phyloP scores from a whole-genome alignment of 805 yeast genomes.

The Wickerhamomyces ciferrii region DNA sequence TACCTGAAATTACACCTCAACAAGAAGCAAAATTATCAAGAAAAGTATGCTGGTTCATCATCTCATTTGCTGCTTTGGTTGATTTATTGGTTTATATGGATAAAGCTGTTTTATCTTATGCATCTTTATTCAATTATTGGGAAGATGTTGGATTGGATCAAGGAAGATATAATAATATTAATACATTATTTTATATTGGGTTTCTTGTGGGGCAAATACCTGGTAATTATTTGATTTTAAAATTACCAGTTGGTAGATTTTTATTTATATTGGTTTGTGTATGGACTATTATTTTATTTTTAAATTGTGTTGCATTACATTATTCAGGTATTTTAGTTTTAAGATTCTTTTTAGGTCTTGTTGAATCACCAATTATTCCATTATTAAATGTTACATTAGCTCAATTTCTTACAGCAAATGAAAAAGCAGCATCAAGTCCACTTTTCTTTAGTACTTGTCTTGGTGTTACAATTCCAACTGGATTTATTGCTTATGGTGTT shows the following conservation, averaged over 20 bases:
- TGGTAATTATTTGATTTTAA: constrained; percentile 38
- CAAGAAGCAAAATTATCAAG: constrained; percentile 33
- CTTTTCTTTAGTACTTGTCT: constrained; percentile 46
- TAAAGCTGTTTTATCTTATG: constrained; percentile 45
- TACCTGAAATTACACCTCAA: constrained; percentile 36
- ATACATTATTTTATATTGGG: constrained; percentile 50
- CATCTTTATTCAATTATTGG: constrained; percentile 42
- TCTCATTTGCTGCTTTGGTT: constrained; percentile 33
- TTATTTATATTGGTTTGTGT: constrained; percentile 29
- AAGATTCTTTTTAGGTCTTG: constrained; percentile 47
- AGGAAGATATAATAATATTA: constrained; percentile 40
- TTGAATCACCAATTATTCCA: constrained; percentile 41
- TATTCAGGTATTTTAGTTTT: constrained; percentile 40
- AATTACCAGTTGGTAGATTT: constrained; percentile 34
- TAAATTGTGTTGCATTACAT: constrained; percentile 39
- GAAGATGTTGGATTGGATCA: constrained; percentile 39
- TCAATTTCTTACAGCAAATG: constrained; percentile 42
- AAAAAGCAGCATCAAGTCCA: constrained; percentile 48
- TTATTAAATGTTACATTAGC: constrained; percentile 41
- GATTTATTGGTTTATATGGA: constrained; percentile 43
- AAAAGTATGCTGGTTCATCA: constrained; percentile 31
- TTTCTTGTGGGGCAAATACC: constrained; percentile 40
- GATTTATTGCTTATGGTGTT: constrained; percentile 40
- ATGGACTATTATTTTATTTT: constrained; percentile 44
- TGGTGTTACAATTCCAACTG: constrained; percentile 47